phyloP scores from a whole-genome alignment of 352 stramenopile genomes.

The Thalassiosira allenii region DNA sequence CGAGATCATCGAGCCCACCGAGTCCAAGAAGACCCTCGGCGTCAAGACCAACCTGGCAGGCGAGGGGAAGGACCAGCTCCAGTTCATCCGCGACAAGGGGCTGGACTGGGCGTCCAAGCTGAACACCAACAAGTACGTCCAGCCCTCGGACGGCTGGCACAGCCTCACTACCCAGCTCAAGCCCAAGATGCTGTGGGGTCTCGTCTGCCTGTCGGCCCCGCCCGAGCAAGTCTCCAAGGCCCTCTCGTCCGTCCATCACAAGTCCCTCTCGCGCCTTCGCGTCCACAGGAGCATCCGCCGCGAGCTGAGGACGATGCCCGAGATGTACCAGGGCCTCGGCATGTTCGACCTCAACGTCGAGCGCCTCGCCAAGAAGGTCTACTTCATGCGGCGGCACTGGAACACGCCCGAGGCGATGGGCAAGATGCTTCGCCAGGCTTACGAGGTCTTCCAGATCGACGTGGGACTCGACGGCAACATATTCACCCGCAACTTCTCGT shows the following conservation, averaged over 20 bases:
- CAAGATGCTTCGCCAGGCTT: neutral
- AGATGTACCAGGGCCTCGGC: slow-evolving; percentile 10
- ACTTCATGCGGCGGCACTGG: slow-evolving; percentile 17
- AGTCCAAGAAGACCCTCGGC: slow-evolving; percentile 7
- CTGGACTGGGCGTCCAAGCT: neutral
- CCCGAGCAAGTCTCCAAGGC: neutral
- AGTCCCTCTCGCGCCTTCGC: neutral
- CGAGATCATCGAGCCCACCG: neutral
- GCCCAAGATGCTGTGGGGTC: neutral
- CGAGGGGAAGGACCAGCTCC: neutral
- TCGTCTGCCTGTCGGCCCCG: neutral
- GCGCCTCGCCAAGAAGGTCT: neutral
- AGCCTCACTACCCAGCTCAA: slow-evolving; percentile 6
- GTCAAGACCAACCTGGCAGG: neutral
- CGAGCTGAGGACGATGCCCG: neutral
- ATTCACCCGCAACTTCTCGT: neutral
- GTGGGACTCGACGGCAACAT: slow-evolving; percentile 2
- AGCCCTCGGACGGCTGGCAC: neutral
- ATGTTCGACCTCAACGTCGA: slow-evolving; percentile 24
- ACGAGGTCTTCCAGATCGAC: slow-evolving; percentile 14
- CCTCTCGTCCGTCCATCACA: neutral
- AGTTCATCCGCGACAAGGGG: neutral
- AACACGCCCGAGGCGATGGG: neutral
- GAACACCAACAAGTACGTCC: neutral
- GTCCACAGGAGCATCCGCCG: neutral